These are phyloP conservation scores for Mesotaenium endlicherianum DNA, from an alignment of 139 green algal genomes.

Conservation along the genomic window DNA sequence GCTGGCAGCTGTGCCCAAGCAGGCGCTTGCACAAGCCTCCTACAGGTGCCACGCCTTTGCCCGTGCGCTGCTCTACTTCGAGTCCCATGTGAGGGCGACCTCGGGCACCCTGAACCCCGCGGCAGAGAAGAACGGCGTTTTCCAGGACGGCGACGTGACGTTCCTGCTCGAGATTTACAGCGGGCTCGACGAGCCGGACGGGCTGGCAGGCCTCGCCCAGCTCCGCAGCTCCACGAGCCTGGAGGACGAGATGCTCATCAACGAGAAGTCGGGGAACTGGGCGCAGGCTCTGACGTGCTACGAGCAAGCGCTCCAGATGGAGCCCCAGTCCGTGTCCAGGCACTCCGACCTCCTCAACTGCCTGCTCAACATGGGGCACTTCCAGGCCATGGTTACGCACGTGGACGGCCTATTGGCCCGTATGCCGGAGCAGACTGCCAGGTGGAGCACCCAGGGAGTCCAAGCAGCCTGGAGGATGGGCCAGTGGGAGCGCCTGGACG, in stretches of 20 bases:
- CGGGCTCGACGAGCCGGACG: slow-evolving; percentile 88
- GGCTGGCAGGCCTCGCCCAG: slow-evolving; percentile 58
- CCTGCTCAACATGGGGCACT: slow-evolving; percentile 73
- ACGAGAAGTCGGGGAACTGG: slow-evolving; percentile 86
- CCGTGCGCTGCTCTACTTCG: slow-evolving; percentile 82
- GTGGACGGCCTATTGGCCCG: slow-evolving; percentile 63
- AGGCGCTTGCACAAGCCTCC: slow-evolving; percentile 27
- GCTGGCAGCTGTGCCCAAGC: slow-evolving; percentile 57
- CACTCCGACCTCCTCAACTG: slow-evolving; percentile 49
- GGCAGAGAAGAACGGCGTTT: slow-evolving; percentile 36
- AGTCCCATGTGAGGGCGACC: slow-evolving; percentile 69
- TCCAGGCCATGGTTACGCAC: slow-evolving; percentile 72
- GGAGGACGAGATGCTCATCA: slow-evolving; percentile 71
- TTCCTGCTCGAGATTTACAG: slow-evolving; percentile 88
- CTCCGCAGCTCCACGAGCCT: slow-evolving; percentile 66
- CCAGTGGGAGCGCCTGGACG: slow-evolving; percentile 72
- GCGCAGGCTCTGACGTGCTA: slow-evolving; percentile 80
- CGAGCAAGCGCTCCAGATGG: slow-evolving; percentile 60
- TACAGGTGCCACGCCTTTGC: slow-evolving; percentile 74
- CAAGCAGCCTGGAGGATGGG: slow-evolving; percentile 86
- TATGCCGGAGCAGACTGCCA: neutral
- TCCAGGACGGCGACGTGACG: slow-evolving; percentile 71
- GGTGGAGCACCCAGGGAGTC: slow-evolving; percentile 69
- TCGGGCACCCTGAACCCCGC: slow-evolving; percentile 74
- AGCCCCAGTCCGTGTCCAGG: slow-evolving; percentile 8